Conservation (phyloP, 352 stramenopile genomes). For the Pythium periplocum region DNA sequence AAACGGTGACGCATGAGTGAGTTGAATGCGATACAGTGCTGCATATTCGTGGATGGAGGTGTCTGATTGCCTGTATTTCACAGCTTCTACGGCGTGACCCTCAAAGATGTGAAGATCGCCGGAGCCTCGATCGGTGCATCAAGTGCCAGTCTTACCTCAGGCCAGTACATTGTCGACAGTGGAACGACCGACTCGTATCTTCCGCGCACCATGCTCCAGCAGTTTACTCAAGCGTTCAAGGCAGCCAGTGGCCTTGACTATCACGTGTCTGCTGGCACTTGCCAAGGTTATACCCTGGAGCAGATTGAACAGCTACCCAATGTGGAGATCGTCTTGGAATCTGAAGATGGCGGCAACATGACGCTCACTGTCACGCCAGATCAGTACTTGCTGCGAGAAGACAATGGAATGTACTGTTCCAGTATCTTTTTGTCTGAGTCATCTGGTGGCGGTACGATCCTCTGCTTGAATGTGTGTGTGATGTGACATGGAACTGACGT, state of each 20-base stretch:
- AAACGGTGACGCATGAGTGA: slow-evolving; percentile 23
- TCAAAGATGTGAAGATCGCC: slow-evolving; percentile 64
- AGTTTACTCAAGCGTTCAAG: slow-evolving; percentile 60
- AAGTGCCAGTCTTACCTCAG: slow-evolving; percentile 28
- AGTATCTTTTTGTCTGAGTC: slow-evolving; percentile 66
- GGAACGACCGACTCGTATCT: slow-evolving; percentile 84
- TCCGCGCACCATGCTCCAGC: slow-evolving; percentile 34
- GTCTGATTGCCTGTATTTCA: too few relatives aligned
- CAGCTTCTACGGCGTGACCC: slow-evolving; percentile 60
- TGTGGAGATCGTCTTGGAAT: slow-evolving; percentile 66
- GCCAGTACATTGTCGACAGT: slow-evolving; percentile 81
- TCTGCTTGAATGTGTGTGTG: not conserved
- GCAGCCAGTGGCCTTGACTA: slow-evolving; percentile 44
- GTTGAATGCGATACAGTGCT: not conserved
- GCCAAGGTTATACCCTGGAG: slow-evolving; percentile 45
- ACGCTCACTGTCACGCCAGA: slow-evolving; percentile 50
- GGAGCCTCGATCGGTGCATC: slow-evolving; percentile 52
- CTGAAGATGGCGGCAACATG: slow-evolving; percentile 48
- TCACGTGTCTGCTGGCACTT: slow-evolving; percentile 29
- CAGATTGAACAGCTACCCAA: slow-evolving; percentile 49
- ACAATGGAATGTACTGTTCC: slow-evolving; percentile 44
- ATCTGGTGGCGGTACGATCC: slow-evolving; percentile 37
- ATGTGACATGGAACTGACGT: not conserved
- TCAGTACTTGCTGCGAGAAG: slow-evolving; percentile 55
- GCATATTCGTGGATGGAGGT: too few relatives aligned